Conservation (phyloP, 2,329 filamentous ascomycete genomes). For the Penicillium sp. region DNA sequence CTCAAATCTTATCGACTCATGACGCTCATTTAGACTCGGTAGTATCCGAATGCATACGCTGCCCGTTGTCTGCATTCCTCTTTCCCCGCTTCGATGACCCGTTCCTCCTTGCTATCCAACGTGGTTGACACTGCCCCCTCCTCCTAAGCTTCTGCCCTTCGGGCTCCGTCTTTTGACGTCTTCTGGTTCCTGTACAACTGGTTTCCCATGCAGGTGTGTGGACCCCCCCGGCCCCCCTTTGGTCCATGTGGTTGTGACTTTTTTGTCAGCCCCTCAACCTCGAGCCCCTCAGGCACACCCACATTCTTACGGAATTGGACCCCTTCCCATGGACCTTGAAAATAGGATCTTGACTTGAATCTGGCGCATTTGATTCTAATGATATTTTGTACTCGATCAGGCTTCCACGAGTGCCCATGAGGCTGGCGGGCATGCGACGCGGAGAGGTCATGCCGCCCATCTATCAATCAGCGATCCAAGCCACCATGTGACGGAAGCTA, state of each 20-base stretch:
- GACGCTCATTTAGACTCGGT: conserved; percentile 16
- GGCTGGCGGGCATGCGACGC: conserved; percentile 49
- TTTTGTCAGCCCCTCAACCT: conserved; percentile 1
- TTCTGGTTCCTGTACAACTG: conserved; percentile 28
- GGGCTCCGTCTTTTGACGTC: conserved; percentile 28
- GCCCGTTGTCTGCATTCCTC: conserved; percentile 14
- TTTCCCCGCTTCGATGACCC: conserved; percentile 44
- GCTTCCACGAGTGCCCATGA: conserved; percentile 43
- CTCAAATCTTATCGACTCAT: conserved; percentile 7
- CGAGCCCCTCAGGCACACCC: neutral
- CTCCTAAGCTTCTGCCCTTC: conserved; percentile 16
- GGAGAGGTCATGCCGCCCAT: conserved; percentile 59
- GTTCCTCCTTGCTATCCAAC: conserved; percentile 23
- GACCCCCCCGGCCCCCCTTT: too few relatives aligned
- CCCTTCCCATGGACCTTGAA: neutral
- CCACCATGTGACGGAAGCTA: conserved; percentile 92
- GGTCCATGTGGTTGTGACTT: conserved; percentile 1
- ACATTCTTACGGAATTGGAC: neutral
- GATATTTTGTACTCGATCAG: conserved; percentile 25
- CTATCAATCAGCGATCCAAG: conserved; percentile 79
- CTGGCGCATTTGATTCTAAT: conserved; percentile 7
- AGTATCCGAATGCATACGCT: conserved; percentile 13
- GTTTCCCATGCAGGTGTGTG: conserved; percentile 42
- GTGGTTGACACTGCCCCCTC: conserved; percentile 28
- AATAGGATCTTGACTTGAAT: neutral